These are phyloP conservation scores for Penicillium sp. DNA, from an alignment of 2,329 filamentous ascomycete species.

Conservation along the genomic window DNA sequence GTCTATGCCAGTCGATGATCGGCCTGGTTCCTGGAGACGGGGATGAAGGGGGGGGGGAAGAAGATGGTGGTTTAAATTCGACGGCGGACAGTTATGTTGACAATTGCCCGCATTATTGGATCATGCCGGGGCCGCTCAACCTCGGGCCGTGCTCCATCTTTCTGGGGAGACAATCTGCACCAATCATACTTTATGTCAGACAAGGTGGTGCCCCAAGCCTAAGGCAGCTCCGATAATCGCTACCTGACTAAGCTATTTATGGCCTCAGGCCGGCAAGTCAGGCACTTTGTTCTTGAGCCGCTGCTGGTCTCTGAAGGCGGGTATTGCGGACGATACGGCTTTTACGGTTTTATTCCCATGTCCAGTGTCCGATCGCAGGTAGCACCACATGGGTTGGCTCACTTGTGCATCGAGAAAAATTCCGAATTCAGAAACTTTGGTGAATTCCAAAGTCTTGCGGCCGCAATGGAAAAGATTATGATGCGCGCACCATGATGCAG, in stretches of 20 bases:
- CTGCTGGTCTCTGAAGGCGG: background rate
- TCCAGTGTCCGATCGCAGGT: too few relatives aligned
- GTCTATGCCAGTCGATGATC: background rate
- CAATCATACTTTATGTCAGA: too few relatives aligned
- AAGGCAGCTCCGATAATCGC: slow-evolving; percentile 11
- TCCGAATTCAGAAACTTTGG: too few relatives aligned
- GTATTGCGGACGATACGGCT: slow-evolving; percentile 1
- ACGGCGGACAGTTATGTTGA: background rate
- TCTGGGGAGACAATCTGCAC: too few relatives aligned
- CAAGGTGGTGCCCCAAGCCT: background rate
- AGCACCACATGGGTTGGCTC: too few relatives aligned
- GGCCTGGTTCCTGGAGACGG: background rate
- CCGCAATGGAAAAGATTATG: too few relatives aligned
- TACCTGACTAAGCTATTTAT: slow-evolving; percentile 4
- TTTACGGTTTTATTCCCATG: background rate
- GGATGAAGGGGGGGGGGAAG: background rate
- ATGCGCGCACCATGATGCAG: too few relatives aligned
- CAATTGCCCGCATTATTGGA: too few relatives aligned
- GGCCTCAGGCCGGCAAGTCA: background rate
- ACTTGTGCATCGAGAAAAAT: too few relatives aligned
- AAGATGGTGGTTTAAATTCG: background rate
- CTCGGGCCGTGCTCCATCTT: slow-evolving; percentile 6
- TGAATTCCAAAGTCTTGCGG: too few relatives aligned
- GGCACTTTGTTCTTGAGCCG: background rate
- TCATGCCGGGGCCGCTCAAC: slow-evolving; percentile 1